phyloP scores from a whole-genome alignment of 208 protist genomes.

The Naegleria lovaniensis region DNA sequence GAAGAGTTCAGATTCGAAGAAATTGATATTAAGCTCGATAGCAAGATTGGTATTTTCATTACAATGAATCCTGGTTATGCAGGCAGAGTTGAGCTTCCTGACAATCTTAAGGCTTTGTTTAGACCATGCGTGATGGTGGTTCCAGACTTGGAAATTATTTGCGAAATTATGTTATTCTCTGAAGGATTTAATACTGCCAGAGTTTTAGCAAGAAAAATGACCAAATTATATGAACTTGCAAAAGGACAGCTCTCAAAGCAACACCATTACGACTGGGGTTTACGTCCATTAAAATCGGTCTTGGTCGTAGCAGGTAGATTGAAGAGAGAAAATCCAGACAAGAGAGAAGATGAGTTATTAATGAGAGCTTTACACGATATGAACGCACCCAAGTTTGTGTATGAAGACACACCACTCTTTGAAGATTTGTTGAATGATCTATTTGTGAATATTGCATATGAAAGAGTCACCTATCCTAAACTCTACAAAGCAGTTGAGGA shows the following conservation, averaged over 20 bases:
- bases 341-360: conserved; percentile 92
- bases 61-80: conserved; percentile 99
- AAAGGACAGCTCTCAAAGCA: conserved; percentile 96
- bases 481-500: conserved; percentile 82
- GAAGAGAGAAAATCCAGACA: conserved; percentile 85
- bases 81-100: conserved; percentile 94
- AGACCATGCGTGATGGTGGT: conserved; percentile 97
- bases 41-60: conserved; percentile 93
- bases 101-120: conserved; percentile 98
- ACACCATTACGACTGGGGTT: conserved; percentile 97
- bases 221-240: conserved; percentile 94
- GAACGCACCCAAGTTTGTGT: conserved; percentile 99
- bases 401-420: conserved; percentile 97
- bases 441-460: conserved; percentile 89
- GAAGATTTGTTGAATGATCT: conserved; percentile 94
- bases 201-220: conserved; percentile 97
- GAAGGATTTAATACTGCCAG: conserved; percentile 91
- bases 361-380: conserved; percentile 98
- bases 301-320: conserved; percentile 96
- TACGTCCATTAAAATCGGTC: conserved; percentile 96
- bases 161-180: conserved; percentile 98
- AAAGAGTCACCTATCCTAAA: conserved; percentile 84
- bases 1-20: conserved; percentile 82
- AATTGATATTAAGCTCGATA: conserved; percentile 71
- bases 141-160: conserved; percentile 94